These are phyloP conservation scores for Talaromyces sp. DNA, from an alignment of 2,329 filamentous ascomycete species.

Conservation along the genomic window DNA sequence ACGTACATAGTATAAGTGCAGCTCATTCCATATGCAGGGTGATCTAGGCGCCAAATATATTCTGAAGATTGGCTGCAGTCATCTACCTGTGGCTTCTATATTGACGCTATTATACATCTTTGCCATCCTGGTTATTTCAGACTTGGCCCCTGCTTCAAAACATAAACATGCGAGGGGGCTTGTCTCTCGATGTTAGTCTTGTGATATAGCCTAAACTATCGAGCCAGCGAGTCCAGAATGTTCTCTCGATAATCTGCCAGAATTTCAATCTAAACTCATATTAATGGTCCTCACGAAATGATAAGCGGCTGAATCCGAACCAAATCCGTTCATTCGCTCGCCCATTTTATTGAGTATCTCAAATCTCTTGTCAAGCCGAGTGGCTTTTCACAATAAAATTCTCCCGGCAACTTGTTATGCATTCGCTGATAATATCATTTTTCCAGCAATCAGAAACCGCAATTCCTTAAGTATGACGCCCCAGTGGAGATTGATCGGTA, in stretches of 20 bases:
- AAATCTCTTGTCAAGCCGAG: not conserved
- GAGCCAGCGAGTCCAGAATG: not conserved
- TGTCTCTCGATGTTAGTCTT: not conserved
- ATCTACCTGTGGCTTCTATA: not conserved
- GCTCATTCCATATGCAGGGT: not conserved
- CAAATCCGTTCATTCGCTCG: not conserved
- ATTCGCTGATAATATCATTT: not conserved
- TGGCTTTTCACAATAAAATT: not conserved
- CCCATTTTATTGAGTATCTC: not conserved
- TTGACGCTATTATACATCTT: not conserved
- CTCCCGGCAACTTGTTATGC: not conserved
- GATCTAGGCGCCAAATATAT: not conserved
- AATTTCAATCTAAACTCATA: not conserved
- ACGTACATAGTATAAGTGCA: not conserved
- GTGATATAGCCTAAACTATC: not conserved
- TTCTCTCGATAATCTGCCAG: not conserved
- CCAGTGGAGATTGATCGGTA: constrained; percentile 12
- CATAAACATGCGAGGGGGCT: not conserved
- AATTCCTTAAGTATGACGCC: not conserved
- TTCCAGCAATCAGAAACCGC: constrained; percentile 1
- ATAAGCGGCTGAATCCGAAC: not conserved
- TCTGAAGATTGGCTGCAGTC: not conserved
- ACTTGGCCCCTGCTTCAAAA: not conserved
- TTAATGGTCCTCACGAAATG: not conserved
- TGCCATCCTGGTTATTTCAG: not conserved